These are phyloP conservation scores for Penicillium sp. DNA, from an alignment of 2,329 filamentous ascomycete genomes.

Conservation along the genomic window DNA sequence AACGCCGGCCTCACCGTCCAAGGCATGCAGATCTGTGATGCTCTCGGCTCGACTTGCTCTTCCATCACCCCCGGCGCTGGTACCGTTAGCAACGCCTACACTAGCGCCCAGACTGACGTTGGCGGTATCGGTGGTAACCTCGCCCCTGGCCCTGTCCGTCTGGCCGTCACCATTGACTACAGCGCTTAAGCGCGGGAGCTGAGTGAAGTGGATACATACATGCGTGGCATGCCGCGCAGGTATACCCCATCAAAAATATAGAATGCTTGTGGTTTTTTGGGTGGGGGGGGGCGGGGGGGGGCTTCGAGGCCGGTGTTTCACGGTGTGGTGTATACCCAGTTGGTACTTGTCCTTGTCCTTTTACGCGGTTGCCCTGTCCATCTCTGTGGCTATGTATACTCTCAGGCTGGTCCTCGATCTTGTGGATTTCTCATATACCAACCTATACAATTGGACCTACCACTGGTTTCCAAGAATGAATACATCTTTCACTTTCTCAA, in stretches of 20 bases:
- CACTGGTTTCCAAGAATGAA: conserved; percentile 5
- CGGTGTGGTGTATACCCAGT: conserved; percentile 13
- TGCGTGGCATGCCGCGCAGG: not conserved
- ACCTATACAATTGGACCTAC: not conserved
- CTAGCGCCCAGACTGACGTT: conserved; percentile 26
- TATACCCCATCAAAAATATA: not conserved
- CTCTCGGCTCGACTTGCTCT: conserved; percentile 32
- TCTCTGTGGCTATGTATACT: conserved; percentile 10
- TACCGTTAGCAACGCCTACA: conserved; percentile 38
- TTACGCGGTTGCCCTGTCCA: not conserved
- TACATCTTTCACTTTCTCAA: not conserved
- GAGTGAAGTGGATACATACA: conserved; percentile 13
- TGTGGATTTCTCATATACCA: not conserved
- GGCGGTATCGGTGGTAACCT: conserved; percentile 41
- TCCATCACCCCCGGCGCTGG: conserved; percentile 29
- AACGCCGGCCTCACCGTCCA: conserved; percentile 32
- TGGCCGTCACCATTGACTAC: conserved; percentile 31
- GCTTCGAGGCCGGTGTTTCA: not conserved
- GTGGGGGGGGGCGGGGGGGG: not conserved
- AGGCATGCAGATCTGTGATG: conserved; percentile 41
- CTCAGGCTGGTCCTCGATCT: conserved; percentile 13
- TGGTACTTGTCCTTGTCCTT: conserved; percentile 7
- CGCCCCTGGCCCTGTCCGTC: conserved; percentile 23
- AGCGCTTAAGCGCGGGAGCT: too few relatives aligned
- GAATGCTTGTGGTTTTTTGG: conserved; percentile 1